Base-by-base conservation (phyloP, 2,329 filamentous ascomycete genomes). In the Diaporthe humulicola region DNA sequence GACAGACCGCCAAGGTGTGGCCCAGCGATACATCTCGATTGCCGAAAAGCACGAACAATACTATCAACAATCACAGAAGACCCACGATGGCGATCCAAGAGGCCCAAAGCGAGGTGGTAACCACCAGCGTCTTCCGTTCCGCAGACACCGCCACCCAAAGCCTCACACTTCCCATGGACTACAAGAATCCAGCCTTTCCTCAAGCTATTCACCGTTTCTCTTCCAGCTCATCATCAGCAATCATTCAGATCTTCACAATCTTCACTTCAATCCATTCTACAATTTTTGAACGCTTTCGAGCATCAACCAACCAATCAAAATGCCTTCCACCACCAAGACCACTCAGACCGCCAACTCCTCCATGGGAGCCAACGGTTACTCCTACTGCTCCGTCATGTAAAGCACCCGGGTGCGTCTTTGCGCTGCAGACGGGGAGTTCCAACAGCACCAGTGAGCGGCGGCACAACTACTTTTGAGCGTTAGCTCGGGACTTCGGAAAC, bases 311-410 rank as follows among this genome's bases (percentile, higher is more conserved):
- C 69, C 77, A 74, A 77, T 78, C 80, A 82, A 81, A 71, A 82
- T 82, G 81, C 79, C 80, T 80, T 80, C 80, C 78, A 79, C 78
- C 77, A 78, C 77, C 73, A 75, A 78, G 73, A 71, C 77, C 74
- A 78, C 76, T 71, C 77, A 79, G 76, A 77, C 77, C 64, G 79
- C 79, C 76, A 75, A 80, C 77, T 78, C 79, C 77, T 74, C 78
- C 76, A 79, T 77, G 74, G 79, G 78, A 78, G 77, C 79, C 79
- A 76, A 74, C 45, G 76, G 69, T 42, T 77, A 78, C 76, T 78
- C 76, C 78, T 80, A 80, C 79, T 83, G 81, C 78, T 77, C 81
- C 78, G 78, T 82, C 78, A 81, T 83, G 81, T 83, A 82, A 80
- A 81, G 40, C 0, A 33, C 30, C 4, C 4, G 15, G 56, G 36